Conservation (phyloP, 768 basidiomycete genomes). For the Hericium erinaceus region DNA sequence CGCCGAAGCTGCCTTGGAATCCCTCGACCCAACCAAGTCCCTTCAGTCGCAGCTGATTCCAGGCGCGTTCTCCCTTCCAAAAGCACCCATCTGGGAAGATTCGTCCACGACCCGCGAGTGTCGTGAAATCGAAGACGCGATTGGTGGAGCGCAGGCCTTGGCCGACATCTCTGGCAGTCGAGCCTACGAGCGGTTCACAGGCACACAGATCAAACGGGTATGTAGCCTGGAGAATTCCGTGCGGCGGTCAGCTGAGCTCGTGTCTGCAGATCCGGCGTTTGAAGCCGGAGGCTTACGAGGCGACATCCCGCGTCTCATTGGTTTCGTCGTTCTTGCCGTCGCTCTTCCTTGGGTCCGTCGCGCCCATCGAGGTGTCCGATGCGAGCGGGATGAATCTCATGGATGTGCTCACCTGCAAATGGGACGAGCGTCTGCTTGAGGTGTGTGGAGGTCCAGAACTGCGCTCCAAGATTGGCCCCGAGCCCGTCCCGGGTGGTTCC, state of each 20-base stretch:
- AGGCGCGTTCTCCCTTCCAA: conserved; percentile 55
- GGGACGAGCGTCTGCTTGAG: conserved; percentile 59
- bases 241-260: background rate
- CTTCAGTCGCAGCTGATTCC: conserved; percentile 53
- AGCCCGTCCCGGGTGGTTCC: conserved; percentile 67
- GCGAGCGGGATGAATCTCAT: conserved; percentile 89
- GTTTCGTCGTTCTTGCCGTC: conserved; percentile 81
- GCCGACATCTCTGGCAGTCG: conserved; percentile 74
- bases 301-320: conserved; percentile 62
- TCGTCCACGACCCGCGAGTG: conserved; percentile 78
- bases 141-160: conserved; percentile 64
- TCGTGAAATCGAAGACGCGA: conserved; percentile 47
- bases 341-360: conserved; percentile 67
- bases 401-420: conserved; percentile 63
- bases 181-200: conserved; percentile 85
- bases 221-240: background rate
- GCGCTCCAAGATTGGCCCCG: conserved; percentile 60
- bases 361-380: conserved; percentile 80
- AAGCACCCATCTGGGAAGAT: conserved; percentile 87
- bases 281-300: conserved; percentile 43
- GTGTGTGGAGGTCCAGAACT: conserved; percentile 63
- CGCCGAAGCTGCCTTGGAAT: conserved; percentile 42
- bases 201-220: conserved; percentile 74
- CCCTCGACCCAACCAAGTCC: conserved; percentile 39
- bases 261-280: conserved; percentile 43